A percentile compares a stretch with the other conserved stretches of the same genome.
Conservation (phyloP, 495 filamentous ascomycete species). For the Aspergillus steynii region DNA sequence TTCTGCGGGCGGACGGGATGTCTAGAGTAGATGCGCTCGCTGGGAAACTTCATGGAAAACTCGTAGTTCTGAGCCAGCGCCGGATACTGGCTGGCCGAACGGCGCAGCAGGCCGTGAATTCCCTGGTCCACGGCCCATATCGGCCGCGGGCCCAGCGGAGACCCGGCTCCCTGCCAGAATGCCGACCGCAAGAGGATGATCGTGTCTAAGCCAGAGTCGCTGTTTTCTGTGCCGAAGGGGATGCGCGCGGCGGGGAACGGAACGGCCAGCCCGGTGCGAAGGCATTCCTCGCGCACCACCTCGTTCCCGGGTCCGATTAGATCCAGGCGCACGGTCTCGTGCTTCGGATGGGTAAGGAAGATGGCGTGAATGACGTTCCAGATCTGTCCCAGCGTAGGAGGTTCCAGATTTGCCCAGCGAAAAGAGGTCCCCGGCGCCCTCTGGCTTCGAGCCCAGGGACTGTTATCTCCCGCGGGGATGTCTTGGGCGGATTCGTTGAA, state of each 20-base stretch:
- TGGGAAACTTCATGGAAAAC: conserved; percentile 54
- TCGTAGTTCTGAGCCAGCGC: conserved; percentile 54
- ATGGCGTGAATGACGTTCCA: conserved; percentile 63
- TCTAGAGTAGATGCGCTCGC: conserved; percentile 45
- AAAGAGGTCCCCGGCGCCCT: conserved; percentile 40
- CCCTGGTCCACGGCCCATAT: conserved; percentile 53
- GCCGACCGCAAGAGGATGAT: conserved; percentile 41
- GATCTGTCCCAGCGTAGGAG: conserved; percentile 57
- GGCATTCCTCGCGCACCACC: conserved; percentile 48
- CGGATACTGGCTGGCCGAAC: conserved; percentile 45
- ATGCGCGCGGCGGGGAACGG: conserved; percentile 42
- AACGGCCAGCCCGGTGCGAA: conserved; percentile 52
- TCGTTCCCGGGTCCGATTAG: conserved; percentile 42
- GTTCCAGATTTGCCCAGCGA: conserved; percentile 33
- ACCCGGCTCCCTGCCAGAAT: conserved; percentile 71
- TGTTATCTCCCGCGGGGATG: conserved; percentile 42
- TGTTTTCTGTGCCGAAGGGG: conserved; percentile 24
- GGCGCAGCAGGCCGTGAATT: conserved; percentile 37
- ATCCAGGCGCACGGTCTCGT: conserved; percentile 55
- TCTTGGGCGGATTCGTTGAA: conserved; percentile 19
- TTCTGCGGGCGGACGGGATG: conserved; percentile 64
- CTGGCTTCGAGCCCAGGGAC: conserved; percentile 44
- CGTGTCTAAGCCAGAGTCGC: conserved; percentile 23
- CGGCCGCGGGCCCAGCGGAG: conserved; percentile 61
- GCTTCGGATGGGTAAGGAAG: conserved; percentile 53